These are phyloP conservation scores for Trametes gibbosa DNA, from an alignment of 768 basidiomycete species.

Conservation along the genomic window DNA sequence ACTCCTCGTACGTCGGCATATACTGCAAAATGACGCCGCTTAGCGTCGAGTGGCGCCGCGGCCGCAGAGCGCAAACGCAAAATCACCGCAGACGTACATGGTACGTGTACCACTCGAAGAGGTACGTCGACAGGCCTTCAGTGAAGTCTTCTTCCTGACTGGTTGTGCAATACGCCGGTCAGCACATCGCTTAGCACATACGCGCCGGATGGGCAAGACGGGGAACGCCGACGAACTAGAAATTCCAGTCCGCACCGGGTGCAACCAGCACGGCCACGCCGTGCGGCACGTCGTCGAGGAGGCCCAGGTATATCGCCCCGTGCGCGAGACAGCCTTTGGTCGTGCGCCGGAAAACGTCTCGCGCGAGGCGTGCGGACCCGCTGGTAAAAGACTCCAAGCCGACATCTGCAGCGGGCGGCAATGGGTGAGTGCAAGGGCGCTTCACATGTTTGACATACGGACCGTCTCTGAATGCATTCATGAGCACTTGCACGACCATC, in stretches of 20 bases:
- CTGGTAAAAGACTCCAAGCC: slow-evolving; percentile 14
- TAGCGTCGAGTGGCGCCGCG: background rate
- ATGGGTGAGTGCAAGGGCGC: background rate
- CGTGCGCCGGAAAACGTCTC: slow-evolving; percentile 9
- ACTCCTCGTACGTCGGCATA: slow-evolving; percentile 19
- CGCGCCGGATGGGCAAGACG: background rate
- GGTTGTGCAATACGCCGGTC: background rate
- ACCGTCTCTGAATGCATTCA: slow-evolving; percentile 22
- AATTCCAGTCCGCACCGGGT: slow-evolving; percentile 18
- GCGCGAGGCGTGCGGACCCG: slow-evolving; percentile 8
- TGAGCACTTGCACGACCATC: slow-evolving; percentile 19
- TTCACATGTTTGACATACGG: background rate
- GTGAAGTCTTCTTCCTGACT: slow-evolving; percentile 13
- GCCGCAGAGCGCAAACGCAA: too few species aligned
- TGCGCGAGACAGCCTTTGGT: slow-evolving; percentile 5
- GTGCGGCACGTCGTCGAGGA: slow-evolving; percentile 7
- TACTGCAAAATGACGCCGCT: slow-evolving; percentile 3
- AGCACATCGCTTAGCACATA: background rate
- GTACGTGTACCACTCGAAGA: slow-evolving; percentile 16
- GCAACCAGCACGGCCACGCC: slow-evolving; percentile 10
- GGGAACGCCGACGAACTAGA: slow-evolving; percentile 11
- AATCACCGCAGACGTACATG: slow-evolving; percentile 5
- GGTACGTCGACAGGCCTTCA: slow-evolving; percentile 12
- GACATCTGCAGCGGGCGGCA: slow-evolving; percentile 6
- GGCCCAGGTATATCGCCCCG: slow-evolving; percentile 9